These are phyloP conservation scores for Hansenula sp. DNA, from an alignment of 1,139 yeast genomes.

Conservation along the genomic window DNA sequence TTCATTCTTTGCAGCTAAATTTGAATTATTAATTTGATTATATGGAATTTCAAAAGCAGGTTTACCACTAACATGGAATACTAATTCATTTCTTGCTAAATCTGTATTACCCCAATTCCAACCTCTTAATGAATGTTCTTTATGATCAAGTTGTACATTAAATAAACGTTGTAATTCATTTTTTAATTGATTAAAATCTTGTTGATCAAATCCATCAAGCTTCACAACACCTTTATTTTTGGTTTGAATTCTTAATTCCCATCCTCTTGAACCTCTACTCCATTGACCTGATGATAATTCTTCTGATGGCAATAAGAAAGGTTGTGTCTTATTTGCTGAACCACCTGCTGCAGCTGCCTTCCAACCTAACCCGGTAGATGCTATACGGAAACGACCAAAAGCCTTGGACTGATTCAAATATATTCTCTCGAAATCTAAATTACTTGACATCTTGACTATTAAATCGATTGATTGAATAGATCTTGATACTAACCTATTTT, in stretches of 20 bases:
- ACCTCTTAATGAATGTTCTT: slow-evolving; percentile 91
- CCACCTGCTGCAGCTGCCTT: slow-evolving; percentile 64
- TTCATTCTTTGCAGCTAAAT: slow-evolving; percentile 88
- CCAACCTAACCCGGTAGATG: slow-evolving; percentile 97
- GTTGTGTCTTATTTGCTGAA: slow-evolving; percentile 54
- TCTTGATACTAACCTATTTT: too few species aligned
- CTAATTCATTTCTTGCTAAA: slow-evolving; percentile 85
- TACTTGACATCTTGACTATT: slow-evolving; percentile 16
- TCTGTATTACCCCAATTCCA: slow-evolving; percentile 99
- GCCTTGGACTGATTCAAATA: slow-evolving; percentile 81
- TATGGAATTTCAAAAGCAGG: slow-evolving; percentile 94
- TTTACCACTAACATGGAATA: slow-evolving; percentile 80
- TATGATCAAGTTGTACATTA: slow-evolving; percentile 65
- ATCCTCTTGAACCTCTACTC: slow-evolving; percentile 94
- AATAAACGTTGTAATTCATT: slow-evolving; percentile 81
- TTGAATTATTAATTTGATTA: slow-evolving; percentile 74
- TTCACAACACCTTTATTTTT: slow-evolving; percentile 82
- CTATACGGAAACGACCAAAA: slow-evolving; percentile 89
- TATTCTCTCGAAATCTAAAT: slow-evolving; percentile 70
- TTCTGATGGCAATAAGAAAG: slow-evolving; percentile 81
- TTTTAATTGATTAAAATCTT: slow-evolving; percentile 77
- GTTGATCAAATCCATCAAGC: slow-evolving; percentile 85
- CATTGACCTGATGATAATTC: slow-evolving; percentile 79
- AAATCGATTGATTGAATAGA: too few species aligned
- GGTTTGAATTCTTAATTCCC: slow-evolving; percentile 83